Evolutionary conservation across 371 early-diverging fungal genomes (phyloP).

Genomic region (Syncephalis fuscata): DNA sequence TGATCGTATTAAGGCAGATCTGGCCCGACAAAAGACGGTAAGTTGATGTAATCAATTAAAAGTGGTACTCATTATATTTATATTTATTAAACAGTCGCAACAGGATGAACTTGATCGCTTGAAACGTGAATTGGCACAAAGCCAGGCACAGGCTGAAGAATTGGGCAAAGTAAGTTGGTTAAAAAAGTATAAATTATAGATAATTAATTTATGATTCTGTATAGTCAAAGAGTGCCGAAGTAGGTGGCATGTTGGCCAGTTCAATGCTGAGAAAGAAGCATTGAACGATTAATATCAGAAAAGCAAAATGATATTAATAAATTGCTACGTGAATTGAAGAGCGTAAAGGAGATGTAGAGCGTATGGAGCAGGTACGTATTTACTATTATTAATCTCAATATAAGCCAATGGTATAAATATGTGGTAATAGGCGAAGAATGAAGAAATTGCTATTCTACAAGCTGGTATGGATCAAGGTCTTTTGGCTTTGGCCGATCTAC

Average conservation of each 20-base stretch:
- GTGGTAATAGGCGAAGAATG: constrained; percentile 39
- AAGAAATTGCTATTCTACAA: constrained; percentile 77
- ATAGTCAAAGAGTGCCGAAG: constrained; percentile 59
- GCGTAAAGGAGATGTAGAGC: neutral
- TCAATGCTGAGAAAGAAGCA: constrained; percentile 66
- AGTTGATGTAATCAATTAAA: too few relatives aligned
- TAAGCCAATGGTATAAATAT: neutral
- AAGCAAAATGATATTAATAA: neutral
- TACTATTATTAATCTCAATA: too few relatives aligned
- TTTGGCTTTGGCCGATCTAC: constrained; percentile 59
- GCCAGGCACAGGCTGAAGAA: constrained; percentile 57
- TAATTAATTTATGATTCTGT: neutral
- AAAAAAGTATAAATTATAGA: neutral
- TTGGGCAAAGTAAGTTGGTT: constrained; percentile 22
- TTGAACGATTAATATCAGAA: constrained; percentile 25
- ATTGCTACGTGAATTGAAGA: neutral
- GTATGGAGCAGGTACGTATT: too few relatives aligned
- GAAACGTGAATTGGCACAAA: constrained; percentile 58
- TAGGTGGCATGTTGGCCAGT: constrained; percentile 53
- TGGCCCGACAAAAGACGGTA: constrained; percentile 21
- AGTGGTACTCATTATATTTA: too few relatives aligned
- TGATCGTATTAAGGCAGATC: constrained; percentile 58
- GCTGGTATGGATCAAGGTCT: constrained; percentile 93
- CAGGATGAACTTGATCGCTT: constrained; percentile 65
- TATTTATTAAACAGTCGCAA: too few relatives aligned